phyloP scores from a whole-genome alignment of 169 alveolate species.

The Eimeria zaria region DNA sequence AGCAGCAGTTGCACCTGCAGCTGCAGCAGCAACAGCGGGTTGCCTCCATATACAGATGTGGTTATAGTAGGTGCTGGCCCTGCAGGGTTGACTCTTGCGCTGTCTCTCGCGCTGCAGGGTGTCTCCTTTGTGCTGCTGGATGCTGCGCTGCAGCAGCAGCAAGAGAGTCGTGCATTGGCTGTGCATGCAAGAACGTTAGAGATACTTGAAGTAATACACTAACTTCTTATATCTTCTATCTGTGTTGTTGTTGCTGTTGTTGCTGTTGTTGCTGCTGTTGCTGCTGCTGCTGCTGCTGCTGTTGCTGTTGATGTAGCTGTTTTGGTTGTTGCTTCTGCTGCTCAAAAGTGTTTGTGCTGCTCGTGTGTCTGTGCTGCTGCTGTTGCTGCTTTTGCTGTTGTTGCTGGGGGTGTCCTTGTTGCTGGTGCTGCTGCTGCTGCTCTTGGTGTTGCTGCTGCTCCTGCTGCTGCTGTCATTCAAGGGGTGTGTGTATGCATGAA shows the following conservation, averaged over 20 bases:
- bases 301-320: slow-evolving; percentile 43
- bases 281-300: slow-evolving; percentile 11
- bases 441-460: slow-evolving; percentile 5
- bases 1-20: not conserved
- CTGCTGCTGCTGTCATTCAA: slow-evolving; percentile 25
- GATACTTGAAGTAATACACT: slow-evolving; percentile 52
- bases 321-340: slow-evolving; percentile 34
- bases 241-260: not conserved
- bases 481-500: too few species aligned
- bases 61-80: slow-evolving; percentile 84
- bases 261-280: slow-evolving; percentile 21
- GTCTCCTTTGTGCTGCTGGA: slow-evolving; percentile 65
- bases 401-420: not conserved
- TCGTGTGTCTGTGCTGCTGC: slow-evolving; percentile 14
- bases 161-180: slow-evolving; percentile 51
- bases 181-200: slow-evolving; percentile 79
- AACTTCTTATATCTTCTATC: not conserved
- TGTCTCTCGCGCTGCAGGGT: slow-evolving; percentile 14
- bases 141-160: not conserved
- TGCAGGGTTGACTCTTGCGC: slow-evolving; percentile 76
- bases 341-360: slow-evolving; percentile 33
- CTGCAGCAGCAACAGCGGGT: not conserved
- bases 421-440: not conserved
- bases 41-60: slow-evolving; percentile 66
- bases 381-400: not conserved